Base-by-base conservation (phyloP, 148 eudicot species). In the Chenopodium suecicum region DNA sequence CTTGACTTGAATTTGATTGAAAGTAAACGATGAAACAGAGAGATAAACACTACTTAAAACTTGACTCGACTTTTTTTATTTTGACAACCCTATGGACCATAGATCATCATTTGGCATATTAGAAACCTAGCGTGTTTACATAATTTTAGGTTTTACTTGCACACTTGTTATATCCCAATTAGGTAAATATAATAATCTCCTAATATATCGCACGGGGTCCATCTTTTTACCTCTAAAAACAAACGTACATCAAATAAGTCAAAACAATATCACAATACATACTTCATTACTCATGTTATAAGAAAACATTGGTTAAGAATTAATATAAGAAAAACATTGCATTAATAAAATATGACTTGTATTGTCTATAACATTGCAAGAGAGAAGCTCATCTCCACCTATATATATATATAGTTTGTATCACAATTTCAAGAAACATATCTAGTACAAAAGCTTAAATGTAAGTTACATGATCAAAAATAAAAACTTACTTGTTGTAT, bases 371-470 rank as follows among this genome's bases (percentile, higher is more conserved):
- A 78, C 81, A 68, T 68, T 78, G 62, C 74, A 13, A 68, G 25
- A 82, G 41, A 69, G 56, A 82, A 75, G 66, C 73, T 81, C 79
- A 58, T 75, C 48, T 74, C 32, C 65, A 66, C 16, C 76, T 63
- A 74, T 71, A 29, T 46, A 74, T 71, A 29, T 46, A 62, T 62
- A 62, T 62, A 20, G 7, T n/a, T 67, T 83, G 72, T 79, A 75
- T 79, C 70, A 80, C 86, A 80, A 62, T 80, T 70, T 74, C n/a
- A 52, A 80, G 71, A 75, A 76, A 84, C 81, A 74, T 75, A 80
- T 76, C 65, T 44, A 76, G 62, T 69, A 76, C 47, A 69, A 70
- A 13, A 68, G 79, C 31, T 22, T 70, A 80, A 22, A 76, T 75
- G 66, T 69, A 80, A 71, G 52, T 70, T 46, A 80, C 32, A 69